phyloP scores from a whole-genome alignment of 805 yeast genomes.

The Ogataea allantospora region DNA sequence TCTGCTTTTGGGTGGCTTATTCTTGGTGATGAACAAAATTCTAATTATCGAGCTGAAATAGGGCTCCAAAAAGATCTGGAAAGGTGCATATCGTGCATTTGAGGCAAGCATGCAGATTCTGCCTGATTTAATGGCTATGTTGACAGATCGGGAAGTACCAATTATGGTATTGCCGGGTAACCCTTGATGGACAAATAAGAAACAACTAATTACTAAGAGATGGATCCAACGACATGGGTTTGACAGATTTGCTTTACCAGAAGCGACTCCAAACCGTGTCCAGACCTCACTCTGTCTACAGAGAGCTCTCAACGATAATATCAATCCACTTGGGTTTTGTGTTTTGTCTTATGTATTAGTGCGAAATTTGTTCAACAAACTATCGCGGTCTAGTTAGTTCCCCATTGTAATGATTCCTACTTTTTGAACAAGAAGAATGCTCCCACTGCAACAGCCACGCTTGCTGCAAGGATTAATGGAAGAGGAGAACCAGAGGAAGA shows the following conservation, averaged over 20 bases:
- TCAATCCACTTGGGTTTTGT: background rate
- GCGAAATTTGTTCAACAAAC: constrained; percentile 10
- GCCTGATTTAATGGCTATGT: too few relatives aligned
- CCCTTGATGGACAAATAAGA: background rate
- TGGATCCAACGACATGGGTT: background rate
- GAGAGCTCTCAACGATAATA: background rate
- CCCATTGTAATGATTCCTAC: constrained; percentile 3
- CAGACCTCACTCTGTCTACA: background rate
- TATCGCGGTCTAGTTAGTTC: background rate
- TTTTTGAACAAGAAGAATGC: constrained; percentile 38
- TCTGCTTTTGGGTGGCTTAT: background rate
- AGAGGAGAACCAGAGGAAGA: constrained; percentile 17
- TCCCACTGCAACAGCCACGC: constrained; percentile 40
- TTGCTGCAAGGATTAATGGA: constrained; percentile 34
- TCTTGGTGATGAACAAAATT: background rate
- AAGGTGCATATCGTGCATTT: too few relatives aligned
- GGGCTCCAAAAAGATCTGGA: too few relatives aligned
- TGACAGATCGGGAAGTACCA: too few relatives aligned
- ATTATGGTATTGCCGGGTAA: too few relatives aligned
- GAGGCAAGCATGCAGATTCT: too few relatives aligned
- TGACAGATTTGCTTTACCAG: too few relatives aligned
- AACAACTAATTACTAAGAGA: background rate
- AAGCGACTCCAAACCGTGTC: too few relatives aligned
- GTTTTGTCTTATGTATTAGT: constrained; percentile 1
- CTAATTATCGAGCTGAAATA: too few relatives aligned